A percentile compares a stretch with the other conserved stretches of the same genome.
phyloP scores from a whole-genome alignment of 2,329 filamentous ascomycete genomes.

The Alternaria novae-zelandiae region DNA sequence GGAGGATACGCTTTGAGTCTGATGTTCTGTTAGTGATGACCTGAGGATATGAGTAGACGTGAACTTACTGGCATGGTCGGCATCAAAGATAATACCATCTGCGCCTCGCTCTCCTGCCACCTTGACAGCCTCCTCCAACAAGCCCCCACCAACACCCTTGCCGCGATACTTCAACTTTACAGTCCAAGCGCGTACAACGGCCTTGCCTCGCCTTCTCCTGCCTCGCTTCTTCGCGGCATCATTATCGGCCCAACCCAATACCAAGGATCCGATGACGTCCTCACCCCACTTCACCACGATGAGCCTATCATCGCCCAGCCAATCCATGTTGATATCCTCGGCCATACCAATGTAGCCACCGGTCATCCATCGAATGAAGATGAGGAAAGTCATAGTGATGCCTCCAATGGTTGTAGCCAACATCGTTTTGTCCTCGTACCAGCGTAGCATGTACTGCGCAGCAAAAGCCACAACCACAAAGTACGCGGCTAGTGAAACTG shows the following conservation, averaged over 20 bases:
- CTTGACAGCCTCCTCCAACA: conserved; percentile 76
- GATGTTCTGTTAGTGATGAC: conserved; percentile 17
- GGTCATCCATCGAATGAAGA: conserved; percentile 66
- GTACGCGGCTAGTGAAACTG: conserved; percentile 46
- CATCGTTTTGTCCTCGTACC: conserved; percentile 59
- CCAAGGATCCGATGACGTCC: conserved; percentile 72
- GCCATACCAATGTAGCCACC: conserved; percentile 68
- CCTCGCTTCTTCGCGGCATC: conserved; percentile 53
- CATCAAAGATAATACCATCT: conserved; percentile 73
- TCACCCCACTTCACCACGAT: conserved; percentile 72
- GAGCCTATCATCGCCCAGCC: conserved; percentile 60
- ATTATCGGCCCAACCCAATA: conserved; percentile 68
- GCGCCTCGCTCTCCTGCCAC: conserved; percentile 73
- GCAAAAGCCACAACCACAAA: conserved; percentile 50
- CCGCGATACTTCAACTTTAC: conserved; percentile 72
- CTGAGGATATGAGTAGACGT: neutral
- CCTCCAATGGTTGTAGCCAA: conserved; percentile 65
- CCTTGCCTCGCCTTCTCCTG: conserved; percentile 65
- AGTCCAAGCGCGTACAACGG: conserved; percentile 83
- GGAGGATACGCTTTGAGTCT: conserved; percentile 46
- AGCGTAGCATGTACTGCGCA: conserved; percentile 50
- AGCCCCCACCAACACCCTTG: conserved; percentile 72
- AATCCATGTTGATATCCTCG: conserved; percentile 66
- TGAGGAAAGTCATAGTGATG: conserved; percentile 68
- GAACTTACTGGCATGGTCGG: conserved; percentile 75